Evolutionary conservation across 176 grass and related monocot genomes (phyloP), one percentile per base, ranked within the genome.

Genomic region (Raddia guianensis): DNA sequence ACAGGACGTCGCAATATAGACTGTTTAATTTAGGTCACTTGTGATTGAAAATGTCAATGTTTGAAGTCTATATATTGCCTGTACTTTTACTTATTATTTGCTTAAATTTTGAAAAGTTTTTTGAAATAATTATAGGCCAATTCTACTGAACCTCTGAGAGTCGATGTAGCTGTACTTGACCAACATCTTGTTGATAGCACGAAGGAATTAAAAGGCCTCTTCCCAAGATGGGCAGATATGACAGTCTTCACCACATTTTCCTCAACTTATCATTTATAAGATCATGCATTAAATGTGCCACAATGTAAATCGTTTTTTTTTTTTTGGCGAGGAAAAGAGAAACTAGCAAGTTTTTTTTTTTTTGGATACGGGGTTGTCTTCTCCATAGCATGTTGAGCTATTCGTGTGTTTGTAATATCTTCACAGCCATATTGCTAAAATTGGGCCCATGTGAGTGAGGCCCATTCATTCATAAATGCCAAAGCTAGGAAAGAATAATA

Each of bases 101-200:
- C 10, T 15, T 59, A 50, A 82, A 62, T 49, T 64, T 6, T 63
- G 37, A 52, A 53, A 46, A 10, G 15, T 21, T 34, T 57, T 18
- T 32, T 87, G 35, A 87, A 82, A 82, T 49, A 19, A 75, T 85
- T 62, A 75, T 83, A 98, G 95, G 92, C 88, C 4, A 93, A 84
- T 75, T 84, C 84, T 73, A 93, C 92, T 34, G 88, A 93, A 73
- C 64, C 84, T 58, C 73, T 98, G 67, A 84, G 88, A 65, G 70
- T 98, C 20, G 95, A 98, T 76, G 84, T 98, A 50, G 95, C 95
- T 6, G 95, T 98, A 62, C 86, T 98, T 16, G 95, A 98, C 73
- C 95, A 98, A 63, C 89, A 93, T 78, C 86, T 98, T 42, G 77
- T 92, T 67, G 66, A 90, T 64, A 74, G 84, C 20, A 77, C 92